phyloP scores from a whole-genome alignment of 306 rosid species.

The Casuarina cunninghamiana region DNA sequence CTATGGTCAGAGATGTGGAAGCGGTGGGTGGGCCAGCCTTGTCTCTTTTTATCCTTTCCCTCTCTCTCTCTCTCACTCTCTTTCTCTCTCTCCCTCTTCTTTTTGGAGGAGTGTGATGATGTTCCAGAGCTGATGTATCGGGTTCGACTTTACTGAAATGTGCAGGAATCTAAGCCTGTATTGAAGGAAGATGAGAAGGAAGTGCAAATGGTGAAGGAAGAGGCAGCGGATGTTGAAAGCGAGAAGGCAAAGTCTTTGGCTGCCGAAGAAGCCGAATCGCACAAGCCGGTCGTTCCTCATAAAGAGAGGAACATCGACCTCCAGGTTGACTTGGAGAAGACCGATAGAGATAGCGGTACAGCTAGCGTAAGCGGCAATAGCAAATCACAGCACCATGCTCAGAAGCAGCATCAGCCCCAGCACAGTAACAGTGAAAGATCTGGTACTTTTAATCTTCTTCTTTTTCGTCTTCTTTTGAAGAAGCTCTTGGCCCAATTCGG shows the following conservation, averaged over 20 bases:
- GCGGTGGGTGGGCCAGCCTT: conserved; percentile 62
- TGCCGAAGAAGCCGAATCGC: conserved; percentile 55
- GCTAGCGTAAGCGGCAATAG: conserved; percentile 32
- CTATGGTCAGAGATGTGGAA: conserved; percentile 54
- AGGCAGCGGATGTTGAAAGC: conserved; percentile 41
- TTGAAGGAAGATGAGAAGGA: conserved; percentile 60
- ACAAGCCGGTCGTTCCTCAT: conserved; percentile 31
- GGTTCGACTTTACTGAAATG: neutral
- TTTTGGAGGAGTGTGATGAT: neutral
- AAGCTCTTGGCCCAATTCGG: neutral
- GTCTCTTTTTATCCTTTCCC: neutral
- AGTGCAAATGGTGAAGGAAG: conserved; percentile 52
- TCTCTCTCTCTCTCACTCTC: neutral
- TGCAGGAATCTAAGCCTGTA: conserved; percentile 65
- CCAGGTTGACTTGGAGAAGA: conserved; percentile 75
- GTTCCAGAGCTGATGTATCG: neutral
- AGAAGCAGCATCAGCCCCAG: conserved; percentile 43
- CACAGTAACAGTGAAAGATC: conserved; percentile 47
- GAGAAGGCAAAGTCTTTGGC: conserved; percentile 41
- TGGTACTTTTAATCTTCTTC: conserved; percentile 40
- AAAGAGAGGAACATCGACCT: conserved; percentile 64
- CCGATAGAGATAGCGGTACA: conserved; percentile 52
- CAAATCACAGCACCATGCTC: conserved; percentile 50
- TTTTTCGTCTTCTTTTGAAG: too few species aligned
- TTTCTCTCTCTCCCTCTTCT: neutral